These are phyloP conservation scores for Stylosanthes scabra DNA, from an alignment of 331 rosid genomes.

Conservation along the genomic window DNA sequence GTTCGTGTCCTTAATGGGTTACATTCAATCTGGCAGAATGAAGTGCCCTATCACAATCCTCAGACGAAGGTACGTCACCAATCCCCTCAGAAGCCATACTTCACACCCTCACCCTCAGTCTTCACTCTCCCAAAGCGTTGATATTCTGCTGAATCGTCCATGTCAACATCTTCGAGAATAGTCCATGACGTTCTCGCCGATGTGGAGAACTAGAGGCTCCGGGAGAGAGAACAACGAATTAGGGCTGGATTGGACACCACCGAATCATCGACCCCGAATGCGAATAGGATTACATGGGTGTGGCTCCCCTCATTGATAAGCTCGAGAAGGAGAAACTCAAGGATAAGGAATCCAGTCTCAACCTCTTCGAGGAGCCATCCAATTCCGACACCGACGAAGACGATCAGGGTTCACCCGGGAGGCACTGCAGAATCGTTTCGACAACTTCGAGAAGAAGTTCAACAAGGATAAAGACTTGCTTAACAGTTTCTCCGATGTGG, in stretches of 20 bases:
- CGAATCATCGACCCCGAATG: conserved; percentile 75
- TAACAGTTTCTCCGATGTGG: conserved; percentile 57
- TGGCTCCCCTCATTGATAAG: conserved; percentile 66
- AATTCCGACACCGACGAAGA: conserved; percentile 88
- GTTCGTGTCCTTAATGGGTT: conserved; percentile 39
- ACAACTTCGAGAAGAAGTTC: conserved; percentile 68
- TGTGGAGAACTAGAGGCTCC: conserved; percentile 68
- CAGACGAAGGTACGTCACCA: conserved; percentile 24
- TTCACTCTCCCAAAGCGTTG: conserved; percentile 25
- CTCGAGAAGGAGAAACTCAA: conserved; percentile 59
- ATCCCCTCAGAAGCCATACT: conserved; percentile 28
- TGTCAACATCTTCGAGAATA: conserved; percentile 27
- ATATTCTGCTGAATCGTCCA: conserved; percentile 42
- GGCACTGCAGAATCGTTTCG: conserved; percentile 43
- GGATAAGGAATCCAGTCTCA: conserved; percentile 50
- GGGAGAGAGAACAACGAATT: conserved; percentile 69
- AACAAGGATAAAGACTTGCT: conserved; percentile 70
- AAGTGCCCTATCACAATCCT: conserved; percentile 30
- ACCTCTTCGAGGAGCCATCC: conserved; percentile 65
- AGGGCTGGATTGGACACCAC: conserved; percentile 78
- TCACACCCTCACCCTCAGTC: conserved; percentile 12
- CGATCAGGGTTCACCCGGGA: conserved; percentile 60
- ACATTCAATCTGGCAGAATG: conserved; percentile 35
- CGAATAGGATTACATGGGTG: conserved; percentile 71
- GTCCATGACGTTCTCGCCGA: conserved; percentile 60